Base-by-base conservation (phyloP, 2,329 filamentous ascomycete species). In the Polychaeton citri region DNA sequence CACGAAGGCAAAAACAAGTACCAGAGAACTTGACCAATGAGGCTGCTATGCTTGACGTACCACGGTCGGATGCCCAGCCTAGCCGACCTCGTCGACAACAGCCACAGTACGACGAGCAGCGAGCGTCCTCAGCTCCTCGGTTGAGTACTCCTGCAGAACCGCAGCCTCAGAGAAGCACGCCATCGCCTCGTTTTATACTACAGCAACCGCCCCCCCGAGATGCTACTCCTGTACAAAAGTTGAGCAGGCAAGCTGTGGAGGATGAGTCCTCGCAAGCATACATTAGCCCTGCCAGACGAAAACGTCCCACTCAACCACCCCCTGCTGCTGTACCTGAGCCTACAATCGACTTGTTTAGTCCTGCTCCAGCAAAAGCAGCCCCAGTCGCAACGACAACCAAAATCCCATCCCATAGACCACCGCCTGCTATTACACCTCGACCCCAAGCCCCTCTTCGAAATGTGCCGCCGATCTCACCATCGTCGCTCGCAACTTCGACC, bases 211-310 rank as follows among this genome's bases (percentile, higher is more conserved):
- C 69, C 17, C 60, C 61, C 7, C 47, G 45, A 19, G 46, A 51
- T 21, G 46, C 54, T 35, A 58, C 64, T n/a, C 61, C 64, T 16
- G 38, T 57, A 40, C 37, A 67, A 69, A 77, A 79, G 37, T 65
- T 94, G 9, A 82, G 71, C 41, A 77, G 81, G 45, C 72, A 85
- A 51, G 73, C 74, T 0, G 69, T 80, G 8, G 86, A 94, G 52
- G 81, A 92, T 43, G 79, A 94, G 55, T 78, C 74, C 33, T 72
- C 82, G 10, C 77, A 92, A 47, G 81, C 79, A 19, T 95, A 96
- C 55, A 71, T 95, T 38, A 95, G 87, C 54, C 83, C 86, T 33
- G 82, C 82, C 16, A 72, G 86, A 46, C 74, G 86, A 51, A 88
- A 79, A 58, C 84, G 79, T 56, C 59, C 74, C 2, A 67, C 71